Evolutionary conservation across 108 stramenopile species (phyloP).

Genomic region (Skeletonema tropicum): DNA sequence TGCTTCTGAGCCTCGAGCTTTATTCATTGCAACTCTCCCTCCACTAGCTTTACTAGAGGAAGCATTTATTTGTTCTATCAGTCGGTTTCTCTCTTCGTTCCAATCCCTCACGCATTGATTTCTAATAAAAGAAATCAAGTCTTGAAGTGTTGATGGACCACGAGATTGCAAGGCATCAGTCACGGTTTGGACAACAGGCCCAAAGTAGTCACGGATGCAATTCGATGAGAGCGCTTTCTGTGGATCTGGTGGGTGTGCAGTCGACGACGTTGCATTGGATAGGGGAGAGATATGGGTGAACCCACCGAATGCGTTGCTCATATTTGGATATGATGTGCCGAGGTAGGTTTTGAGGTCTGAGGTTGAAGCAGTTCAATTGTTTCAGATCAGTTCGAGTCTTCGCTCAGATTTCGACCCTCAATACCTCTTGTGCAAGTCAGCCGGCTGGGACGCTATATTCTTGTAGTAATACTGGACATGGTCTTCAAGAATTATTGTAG

Average conservation of each 20-base stretch:
- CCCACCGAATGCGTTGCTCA: constrained; percentile 66
- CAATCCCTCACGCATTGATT: constrained; percentile 45
- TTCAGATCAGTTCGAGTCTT: neutral
- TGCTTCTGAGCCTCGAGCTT: constrained; percentile 44
- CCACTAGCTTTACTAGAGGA: constrained; percentile 7
- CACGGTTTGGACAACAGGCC: constrained; percentile 77
- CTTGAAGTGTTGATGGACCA: constrained; percentile 54
- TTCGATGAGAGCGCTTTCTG: constrained; percentile 59
- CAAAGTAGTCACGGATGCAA: constrained; percentile 82
- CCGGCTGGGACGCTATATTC: neutral
- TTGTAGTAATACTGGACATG: constrained; percentile 2
- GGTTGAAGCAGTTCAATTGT: neutral
- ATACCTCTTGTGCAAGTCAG: neutral
- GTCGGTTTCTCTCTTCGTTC: constrained; percentile 44
- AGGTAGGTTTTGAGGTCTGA: neutral
- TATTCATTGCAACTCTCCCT: constrained; percentile 42
- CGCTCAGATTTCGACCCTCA: neutral
- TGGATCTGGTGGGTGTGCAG: constrained; percentile 64
- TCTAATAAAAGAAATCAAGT: constrained; percentile 51
- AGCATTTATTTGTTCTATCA: constrained; percentile 37
- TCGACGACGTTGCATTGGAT: constrained; percentile 47
- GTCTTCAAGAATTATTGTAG: neutral
- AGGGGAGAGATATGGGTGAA: constrained; percentile 71
- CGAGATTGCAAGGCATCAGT: constrained; percentile 68
- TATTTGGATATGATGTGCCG: constrained; percentile 12